Base-by-base conservation (phyloP, 2,329 filamentous ascomycete genomes). In the Pestalotiopsis fici region DNA sequence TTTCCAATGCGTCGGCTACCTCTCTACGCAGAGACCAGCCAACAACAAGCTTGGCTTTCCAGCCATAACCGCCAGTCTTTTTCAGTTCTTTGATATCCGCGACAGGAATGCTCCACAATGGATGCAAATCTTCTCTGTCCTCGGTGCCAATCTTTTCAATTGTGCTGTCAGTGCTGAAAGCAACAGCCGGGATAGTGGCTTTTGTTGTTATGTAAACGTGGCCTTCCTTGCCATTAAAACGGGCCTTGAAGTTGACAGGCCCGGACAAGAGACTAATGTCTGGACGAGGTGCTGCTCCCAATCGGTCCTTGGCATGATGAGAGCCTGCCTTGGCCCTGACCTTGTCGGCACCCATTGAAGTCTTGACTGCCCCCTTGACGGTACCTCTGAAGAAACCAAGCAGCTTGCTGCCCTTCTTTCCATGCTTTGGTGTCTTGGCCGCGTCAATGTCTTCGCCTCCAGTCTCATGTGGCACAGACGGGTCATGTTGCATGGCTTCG, bases 31-130 rank as follows among this genome's bases (percentile, higher is more conserved):
- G 85, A 0, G 91, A 90, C 92, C 93, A 94, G 0, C 93, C 93
- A 0, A 96, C 91, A 1, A 96, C 86, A 62, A 96, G 80, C 81
- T 94, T 95, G 1, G 90, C 89, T 80, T 96, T 97, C 93, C 93
- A 97, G 0, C 93, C 93, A 43, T 95, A 83, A 0, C 93, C 93
- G 4, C 93, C 93, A 1, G 95, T 82, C 80, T 97, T 97, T 77
- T 90, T 91, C 65, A 97, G 75, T 77, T 95, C 92, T 63, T 78
- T 81, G 59, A 97, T 91, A 18, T 95, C 91, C 0, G 85, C 85
- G 3, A 96, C 86, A 0, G 92, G 85, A 0, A 96, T 83, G 5
- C 86, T 90, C 87, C 93, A 97, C 0, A 87, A 78, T 0, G 92
- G 89, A 27, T 90, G 86, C 4, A 89, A 71, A 23, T 85, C 81